Conservation (phyloP, 2,329 filamentous ascomycete genomes). For the Celoporthe dispersa region DNA sequence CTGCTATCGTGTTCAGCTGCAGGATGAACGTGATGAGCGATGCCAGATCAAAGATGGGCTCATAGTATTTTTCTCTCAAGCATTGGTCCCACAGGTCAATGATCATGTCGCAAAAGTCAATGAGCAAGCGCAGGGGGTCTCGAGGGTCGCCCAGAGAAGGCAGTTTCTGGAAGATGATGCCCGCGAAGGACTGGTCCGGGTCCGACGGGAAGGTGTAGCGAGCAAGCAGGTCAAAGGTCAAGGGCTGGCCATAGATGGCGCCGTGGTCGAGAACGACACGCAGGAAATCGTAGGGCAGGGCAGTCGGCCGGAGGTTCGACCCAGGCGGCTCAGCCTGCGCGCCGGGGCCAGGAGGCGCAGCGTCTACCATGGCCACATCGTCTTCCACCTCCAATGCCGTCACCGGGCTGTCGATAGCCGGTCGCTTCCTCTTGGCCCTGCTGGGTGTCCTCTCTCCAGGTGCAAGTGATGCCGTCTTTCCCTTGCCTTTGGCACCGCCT, state of each 20-base stretch:
- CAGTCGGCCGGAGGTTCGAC: conserved; percentile 31
- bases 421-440: conserved; percentile 73
- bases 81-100: conserved; percentile 72
- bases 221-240: conserved; percentile 70
- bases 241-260: conserved; percentile 56
- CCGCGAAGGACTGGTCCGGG: conserved; percentile 64
- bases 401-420: conserved; percentile 67
- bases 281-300: conserved; percentile 40
- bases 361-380: conserved; percentile 39
- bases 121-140: conserved; percentile 59
- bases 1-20: conserved; percentile 61
- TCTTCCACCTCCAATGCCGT: conserved; percentile 60
- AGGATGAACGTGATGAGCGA: conserved; percentile 68
- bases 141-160: conserved; percentile 56
- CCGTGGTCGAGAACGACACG: conserved; percentile 69
- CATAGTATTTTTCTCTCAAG: conserved; percentile 64
- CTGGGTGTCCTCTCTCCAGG: conserved; percentile 63
- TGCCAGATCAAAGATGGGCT: conserved; percentile 68
- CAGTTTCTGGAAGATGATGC: conserved; percentile 70
- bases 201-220: conserved; percentile 68
- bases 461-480: conserved; percentile 45
- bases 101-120: conserved; percentile 67
- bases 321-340: conserved; percentile 11
- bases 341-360: conserved; percentile 1
- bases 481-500: conserved; percentile 42